Base-by-base conservation (phyloP, 2,329 filamentous ascomycete genomes). In the Thelonectria rubi region DNA sequence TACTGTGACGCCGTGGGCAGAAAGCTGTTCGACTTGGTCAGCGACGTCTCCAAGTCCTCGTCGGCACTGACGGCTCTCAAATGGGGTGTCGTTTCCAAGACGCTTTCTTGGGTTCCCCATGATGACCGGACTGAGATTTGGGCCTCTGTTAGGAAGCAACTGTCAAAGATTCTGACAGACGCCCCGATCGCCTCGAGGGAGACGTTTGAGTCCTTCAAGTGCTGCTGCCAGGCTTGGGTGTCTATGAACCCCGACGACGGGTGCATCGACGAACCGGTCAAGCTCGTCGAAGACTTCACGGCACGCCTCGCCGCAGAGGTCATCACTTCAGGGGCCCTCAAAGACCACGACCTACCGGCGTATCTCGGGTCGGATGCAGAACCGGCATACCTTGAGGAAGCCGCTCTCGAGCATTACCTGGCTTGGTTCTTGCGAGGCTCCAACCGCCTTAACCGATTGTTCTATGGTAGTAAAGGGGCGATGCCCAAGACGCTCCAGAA, bases 1-100 rank as follows among this genome's bases (percentile, higher is more conserved):
- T 80, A 78, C 18, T 71, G 79, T 5, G 81, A 84, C 63, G 76
- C 75, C 3, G 71, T 79, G 2, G 78, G 77, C 6, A 74, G 71
- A 20, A 75, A 73, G 49, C 69, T 84, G 3, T 77, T 79, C 21
- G 73, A 79, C 8, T 63, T 78, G 5, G 68, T 76, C 1, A 73
- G 65, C 15, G 65, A 71, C 12, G 59, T 74, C 0, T 71, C 73
- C 49, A 72, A 74, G 24, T 68, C 72, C 8, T 75, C 74, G 10
- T 69, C 72, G 6, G 63, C 65, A 5, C 60, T 74, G 26, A 71
- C 73, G 7, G 74, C 78, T 1, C 60, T 81, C n/a, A 79, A 77
- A 47, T 82, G 80, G 80, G 74, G 76, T 15, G 73, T 79, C 26
- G 68, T 78, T 37, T 75, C 78, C 10, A 75, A 69, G 51, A 73